Evolutionary conservation across 1,139 yeast genomes (phyloP), one percentile per base, ranked within the genome.

Genomic region (Pichia sp.): DNA sequence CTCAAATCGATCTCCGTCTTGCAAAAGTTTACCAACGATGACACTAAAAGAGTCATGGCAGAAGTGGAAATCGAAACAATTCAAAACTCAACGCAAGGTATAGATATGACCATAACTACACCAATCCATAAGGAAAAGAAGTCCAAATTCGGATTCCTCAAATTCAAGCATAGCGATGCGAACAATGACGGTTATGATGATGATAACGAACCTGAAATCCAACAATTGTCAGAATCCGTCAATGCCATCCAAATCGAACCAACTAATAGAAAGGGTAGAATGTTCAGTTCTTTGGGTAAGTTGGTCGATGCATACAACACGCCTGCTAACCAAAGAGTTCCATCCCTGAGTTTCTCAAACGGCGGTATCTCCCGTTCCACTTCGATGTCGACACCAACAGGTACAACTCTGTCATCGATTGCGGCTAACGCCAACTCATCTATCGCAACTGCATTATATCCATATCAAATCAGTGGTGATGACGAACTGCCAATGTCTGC

Each of bases 11-110:
- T 90, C 39, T 61, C 69, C 15, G 65, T 79, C 2, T 71, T 90
- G 48, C 77, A 81, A 46, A 76, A 76, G 37, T 86, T 89, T 56
- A 77, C 93, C 55, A 71, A 77, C 40, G 83, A 84, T 53, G 99
- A 94, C 63, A 82, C 88, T 4, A 68, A 69, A 42, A 77, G 96
- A 53, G 82, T 91, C 33, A 75, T 76, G 47, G 77, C 83, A 24
- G 96, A 89, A 60, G 98, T 91, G 15, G 94, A 86, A 58, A 83
- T 91, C 46, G 97, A 93, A 64, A 81, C 94, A 17, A 89, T 94
- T 55, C 94, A 89, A 63, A 80, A 84, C 52, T 91, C 86, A 45
- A 94, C 95, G 0, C 89, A 85, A 12, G 93, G 85, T 57, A 75
- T 78, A 53, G 91, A 85, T 60, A 66, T 85, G 54, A 69, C 84